These are phyloP conservation scores for Phytophthora foliorum DNA, from an alignment of 352 stramenopile species.

Conservation along the genomic window DNA sequence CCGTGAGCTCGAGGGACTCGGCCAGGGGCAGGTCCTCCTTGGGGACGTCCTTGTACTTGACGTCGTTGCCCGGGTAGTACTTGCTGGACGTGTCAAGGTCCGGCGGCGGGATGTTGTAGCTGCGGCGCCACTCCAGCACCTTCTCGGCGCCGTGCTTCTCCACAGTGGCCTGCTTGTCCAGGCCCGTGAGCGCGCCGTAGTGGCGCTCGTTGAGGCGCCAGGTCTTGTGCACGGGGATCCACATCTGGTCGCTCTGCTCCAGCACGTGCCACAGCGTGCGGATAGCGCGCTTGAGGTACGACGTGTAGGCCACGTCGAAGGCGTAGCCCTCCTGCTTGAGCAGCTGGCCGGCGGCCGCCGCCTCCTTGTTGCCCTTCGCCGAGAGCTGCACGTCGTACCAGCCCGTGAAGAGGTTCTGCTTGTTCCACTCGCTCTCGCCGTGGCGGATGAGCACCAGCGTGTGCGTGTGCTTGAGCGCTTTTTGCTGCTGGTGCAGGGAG, in stretches of 20 bases:
- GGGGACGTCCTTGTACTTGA: constrained; percentile 91
- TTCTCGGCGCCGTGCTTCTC: constrained; percentile 93
- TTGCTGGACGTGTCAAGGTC: constrained; percentile 91
- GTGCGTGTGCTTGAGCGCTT: constrained; percentile 83
- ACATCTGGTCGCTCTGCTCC: constrained; percentile 95
- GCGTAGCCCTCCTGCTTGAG: constrained; percentile 94
- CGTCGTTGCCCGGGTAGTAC: constrained; percentile 94
- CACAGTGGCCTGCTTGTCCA: constrained; percentile 93
- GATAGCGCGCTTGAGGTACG: constrained; percentile 96
- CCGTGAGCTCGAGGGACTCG: constrained; percentile 95
- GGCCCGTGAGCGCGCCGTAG: constrained; percentile 91
- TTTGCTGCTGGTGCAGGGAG: constrained; percentile 67
- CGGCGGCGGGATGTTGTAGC: constrained; percentile 98
- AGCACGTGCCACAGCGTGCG: constrained; percentile 95
- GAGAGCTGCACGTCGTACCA: constrained; percentile 95
- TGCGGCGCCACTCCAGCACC: constrained; percentile 97
- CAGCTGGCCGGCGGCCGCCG: constrained; percentile 89
- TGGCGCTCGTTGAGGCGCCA: constrained; percentile 95
- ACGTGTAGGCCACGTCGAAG: constrained; percentile 97
- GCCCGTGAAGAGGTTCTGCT: constrained; percentile 95
- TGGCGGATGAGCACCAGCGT: constrained; percentile 94
- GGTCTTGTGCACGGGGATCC: constrained; percentile 95
- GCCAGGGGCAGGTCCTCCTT: constrained; percentile 90
- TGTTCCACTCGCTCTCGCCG: constrained; percentile 96
- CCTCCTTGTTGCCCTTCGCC: constrained; percentile 92